Base-by-base conservation (phyloP, 2,329 filamentous ascomycete genomes). In the Fusarium staphyleae region DNA sequence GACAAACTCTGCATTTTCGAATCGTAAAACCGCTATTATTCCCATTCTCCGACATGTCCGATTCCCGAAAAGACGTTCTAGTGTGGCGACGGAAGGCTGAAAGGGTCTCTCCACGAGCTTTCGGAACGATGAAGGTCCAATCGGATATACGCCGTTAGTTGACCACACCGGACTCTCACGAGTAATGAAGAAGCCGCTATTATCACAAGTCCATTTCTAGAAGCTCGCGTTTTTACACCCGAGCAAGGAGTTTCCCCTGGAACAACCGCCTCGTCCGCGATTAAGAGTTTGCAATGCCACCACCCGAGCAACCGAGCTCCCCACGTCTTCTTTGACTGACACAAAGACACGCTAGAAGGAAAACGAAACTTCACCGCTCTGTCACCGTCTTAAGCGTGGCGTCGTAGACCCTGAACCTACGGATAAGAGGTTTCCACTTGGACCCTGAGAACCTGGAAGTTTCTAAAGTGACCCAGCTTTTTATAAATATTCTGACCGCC, bases 361-460 rank as follows among this genome's bases (percentile, higher is more conserved):
- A 16, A 39, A 60, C 41, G 37, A 28, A 24, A 35, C 47, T 60
- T 62, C 50, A 60, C 59, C 55, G 59, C 59, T 56, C 41, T 60
- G 46, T 39, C 33, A 45, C 50, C 58, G 42, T 55, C 45, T 62
- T 39, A 35, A 58, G 54, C 30, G 54, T 60, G 50, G 57, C 45
- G 45, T 30, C 57, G 57, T 61, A 57, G 59, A 62, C 59, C 59
- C 59, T 63, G 58, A 60, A 55, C n/a, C n/a, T n/a, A n/a, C n/a
- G n/a, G 54, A 51, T 60, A 60, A 39, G 44, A n/a, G 35, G 58
- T 62, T 60, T 48, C 58, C 58, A 62, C 58, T 48, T 55, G 29
- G 18, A 9, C 29, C 34, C 32, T 35, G 43, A 48, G 45, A n/a
- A n/a, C n/a, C n/a, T n/a, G n/a, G n/a, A 62, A 55, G 43, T 59